Evolutionary conservation across 2,329 filamentous ascomycete genomes (phyloP), one percentile per base, ranked within the genome.

Genomic region (Metarhizium robertsii): DNA sequence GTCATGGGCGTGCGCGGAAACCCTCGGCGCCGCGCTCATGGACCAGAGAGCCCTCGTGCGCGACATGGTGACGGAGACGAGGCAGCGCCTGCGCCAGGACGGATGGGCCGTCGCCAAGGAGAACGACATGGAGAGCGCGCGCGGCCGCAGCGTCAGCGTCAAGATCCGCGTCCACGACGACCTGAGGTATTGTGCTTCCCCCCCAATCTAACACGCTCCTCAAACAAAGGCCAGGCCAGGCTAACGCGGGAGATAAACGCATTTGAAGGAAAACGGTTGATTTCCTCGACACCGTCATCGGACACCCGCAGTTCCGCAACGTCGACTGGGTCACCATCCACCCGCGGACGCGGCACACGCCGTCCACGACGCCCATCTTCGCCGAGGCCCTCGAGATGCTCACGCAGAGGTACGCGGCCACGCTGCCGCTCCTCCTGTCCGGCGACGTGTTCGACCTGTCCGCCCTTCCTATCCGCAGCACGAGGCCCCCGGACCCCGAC

Each of bases 271-370:
- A 71, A 66, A 83, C 80, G 4, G 75, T 85, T 54, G 79, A 83
- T 62, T 88, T 85, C 63, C 75, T 89, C 53, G 76, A 78, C 54
- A 80, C 79, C 0, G 81, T 88, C 8, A 73, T 87, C 50, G 78
- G 76, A 1, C 77, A 81, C 56, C 67, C 73, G 4, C 69, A 74
- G 36, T 66, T 74, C 58, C 72, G 78, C 10, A 74, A 79, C 34
- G 78, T 86, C 53, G 84, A 88, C 72, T 88, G 83, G 73, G 73
- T 88, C 54, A 88, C 85, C 42, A 83, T 88, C 55, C 86, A 88
- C 66, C 85, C 84, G 3, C 77, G 86, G n/a, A 81, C 79, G 49
- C 74, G 80, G 42, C 72, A 71, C 58, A 87, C 84, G 14, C 79
- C 83, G 1, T 85, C 81, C 38, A 82, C 76, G 32, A 74, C 75